Evolutionary conservation across 2,329 filamentous ascomycete genomes (phyloP), one percentile per base, ranked within the genome.

Genomic region (Phoma sp.): DNA sequence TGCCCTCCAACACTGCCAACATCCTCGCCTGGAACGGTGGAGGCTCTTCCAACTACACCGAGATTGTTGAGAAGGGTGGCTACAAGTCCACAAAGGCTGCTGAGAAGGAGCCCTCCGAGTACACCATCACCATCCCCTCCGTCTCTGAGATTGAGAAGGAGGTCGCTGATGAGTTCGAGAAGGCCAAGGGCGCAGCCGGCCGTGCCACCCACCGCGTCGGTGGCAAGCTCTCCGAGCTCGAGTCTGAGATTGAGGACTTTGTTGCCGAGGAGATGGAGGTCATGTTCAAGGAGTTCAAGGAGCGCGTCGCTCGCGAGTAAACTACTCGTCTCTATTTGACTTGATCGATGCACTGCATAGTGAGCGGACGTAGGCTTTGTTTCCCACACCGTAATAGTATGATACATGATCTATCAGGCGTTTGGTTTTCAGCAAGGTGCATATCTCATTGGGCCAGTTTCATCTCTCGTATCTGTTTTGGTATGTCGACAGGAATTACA

Each of bases 1-100:
- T 99, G 47, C 94, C 94, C 63, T 82, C 81, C 46, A 88, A 91
- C 76, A 99, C 96, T 67, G 87, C 88, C 76, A 99, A 99, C 86
- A 84, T 96, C 74, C 92, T 99, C 61, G 94, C 94, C 78, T 99
- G 93, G 94, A 99, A 99, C 86, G 95, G 96, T 76, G 96, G 92
- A 81, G 95, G 95, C 73, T 90, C 86, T 74, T 88, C 85, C 81
- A 96, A 99, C 89, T 97, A 91, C 86, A 85, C 85, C 58, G 82
- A 90, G 69, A 96, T 97, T 71, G 78, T 96, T 62, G 80, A 86
- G 68, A 82, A 86, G 68, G 90, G 91, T 71, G 82, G 85, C 71
- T 94, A 93, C 82, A 83, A 84, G 67, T 82, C 77, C 62, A 69
- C 67, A 61, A 71, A 70, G 65, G 52, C 61, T 31, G 62, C 51